Percentiles rank a stretch among this genome's conserved stretches.
phyloP scores from a whole-genome alignment of 495 filamentous ascomycete genomes.

The Xylaria scruposa region DNA sequence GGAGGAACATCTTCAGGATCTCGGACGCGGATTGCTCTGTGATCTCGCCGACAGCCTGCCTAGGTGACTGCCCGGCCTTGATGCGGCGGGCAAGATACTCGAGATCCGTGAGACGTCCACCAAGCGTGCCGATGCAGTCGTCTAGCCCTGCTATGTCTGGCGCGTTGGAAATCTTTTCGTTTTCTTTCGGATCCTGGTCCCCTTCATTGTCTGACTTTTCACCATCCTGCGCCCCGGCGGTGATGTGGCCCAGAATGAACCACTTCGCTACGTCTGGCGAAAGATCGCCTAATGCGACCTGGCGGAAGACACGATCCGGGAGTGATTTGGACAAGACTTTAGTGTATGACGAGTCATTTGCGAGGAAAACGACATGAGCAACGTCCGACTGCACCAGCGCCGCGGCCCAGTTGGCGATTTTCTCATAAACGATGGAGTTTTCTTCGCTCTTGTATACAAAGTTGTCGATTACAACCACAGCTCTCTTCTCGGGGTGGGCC shows the following conservation, averaged over 20 bases:
- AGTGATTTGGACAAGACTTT: constrained; percentile 88
- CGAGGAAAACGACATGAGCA: constrained; percentile 97
- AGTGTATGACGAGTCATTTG: constrained; percentile 85
- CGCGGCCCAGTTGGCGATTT: constrained; percentile 91
- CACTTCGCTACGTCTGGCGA: constrained; percentile 83
- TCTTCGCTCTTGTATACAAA: constrained; percentile 84
- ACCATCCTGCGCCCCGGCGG: constrained; percentile 32
- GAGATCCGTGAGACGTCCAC: constrained; percentile 90
- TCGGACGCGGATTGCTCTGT: constrained; percentile 86
- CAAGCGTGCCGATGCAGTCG: constrained; percentile 78
- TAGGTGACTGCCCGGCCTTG: constrained; percentile 84
- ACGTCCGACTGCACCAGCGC: constrained; percentile 85
- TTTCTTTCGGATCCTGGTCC: constrained; percentile 26
- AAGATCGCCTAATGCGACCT: constrained; percentile 83
- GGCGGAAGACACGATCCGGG: constrained; percentile 89
- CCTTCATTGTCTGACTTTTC: constrained; percentile 29
- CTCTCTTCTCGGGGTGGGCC: constrained; percentile 81
- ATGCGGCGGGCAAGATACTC: constrained; percentile 92
- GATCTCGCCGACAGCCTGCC: constrained; percentile 85
- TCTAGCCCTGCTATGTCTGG: constrained; percentile 69
- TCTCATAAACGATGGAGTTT: constrained; percentile 80
- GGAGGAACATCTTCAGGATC: constrained; percentile 90
- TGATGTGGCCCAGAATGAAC: constrained; percentile 84
- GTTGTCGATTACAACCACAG: constrained; percentile 93
- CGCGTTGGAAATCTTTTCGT: constrained; percentile 51